These are phyloP conservation scores for Sindora glabra DNA, from an alignment of 306 rosid species.

Conservation along the genomic window DNA sequence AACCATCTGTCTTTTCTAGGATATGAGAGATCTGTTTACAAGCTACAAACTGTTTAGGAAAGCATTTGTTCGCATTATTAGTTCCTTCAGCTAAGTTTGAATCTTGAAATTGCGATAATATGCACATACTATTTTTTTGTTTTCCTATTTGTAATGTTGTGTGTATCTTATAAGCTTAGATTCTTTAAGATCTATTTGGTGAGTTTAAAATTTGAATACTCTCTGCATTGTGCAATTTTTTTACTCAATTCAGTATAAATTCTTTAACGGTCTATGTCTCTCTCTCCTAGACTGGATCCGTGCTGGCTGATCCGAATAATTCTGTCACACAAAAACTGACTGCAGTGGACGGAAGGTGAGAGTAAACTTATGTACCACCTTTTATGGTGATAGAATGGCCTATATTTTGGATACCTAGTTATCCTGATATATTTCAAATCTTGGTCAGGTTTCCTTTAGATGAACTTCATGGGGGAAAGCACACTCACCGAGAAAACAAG, in stretches of 20 bases:
- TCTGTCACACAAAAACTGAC: conserved; percentile 4
- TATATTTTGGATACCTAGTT: not conserved
- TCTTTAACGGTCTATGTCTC: conserved; percentile 7
- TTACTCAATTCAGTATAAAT: not conserved
- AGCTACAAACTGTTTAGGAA: not conserved
- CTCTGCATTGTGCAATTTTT: not conserved
- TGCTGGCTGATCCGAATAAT: conserved; percentile 26
- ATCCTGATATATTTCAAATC: not conserved
- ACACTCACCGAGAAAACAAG: conserved; percentile 35
- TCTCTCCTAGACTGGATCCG: conserved; percentile 38
- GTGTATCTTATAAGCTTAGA: not conserved
- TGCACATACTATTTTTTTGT: too few relatives aligned
- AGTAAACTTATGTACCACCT: not conserved
- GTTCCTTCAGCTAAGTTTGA: not conserved
- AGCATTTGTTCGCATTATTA: not conserved
- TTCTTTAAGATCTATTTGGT: not conserved
- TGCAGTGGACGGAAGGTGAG: conserved; percentile 48
- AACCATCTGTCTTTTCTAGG: not conserved
- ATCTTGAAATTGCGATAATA: too few relatives aligned
- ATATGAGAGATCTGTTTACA: not conserved
- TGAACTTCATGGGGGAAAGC: conserved; percentile 20
- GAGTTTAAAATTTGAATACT: not conserved
- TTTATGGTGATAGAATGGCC: not conserved
- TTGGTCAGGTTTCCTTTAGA: conserved; percentile 42
- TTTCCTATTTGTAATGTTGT: too few relatives aligned